A percentile compares a stretch with the other conserved stretches of the same genome.
phyloP scores from a whole-genome alignment of 1,284 basidiomycete species.

The Marasmius oreades region DNA sequence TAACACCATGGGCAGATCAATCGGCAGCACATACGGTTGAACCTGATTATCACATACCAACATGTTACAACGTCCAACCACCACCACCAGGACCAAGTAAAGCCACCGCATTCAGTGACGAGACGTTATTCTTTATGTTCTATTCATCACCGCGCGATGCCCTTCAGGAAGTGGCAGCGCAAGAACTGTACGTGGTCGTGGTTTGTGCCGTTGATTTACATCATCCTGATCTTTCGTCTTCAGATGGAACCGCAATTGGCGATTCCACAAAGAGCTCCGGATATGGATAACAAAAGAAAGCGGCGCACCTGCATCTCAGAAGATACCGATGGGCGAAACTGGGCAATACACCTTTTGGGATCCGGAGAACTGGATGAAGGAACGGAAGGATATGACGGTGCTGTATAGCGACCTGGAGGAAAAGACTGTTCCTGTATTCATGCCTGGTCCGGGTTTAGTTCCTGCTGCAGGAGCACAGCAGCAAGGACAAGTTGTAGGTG shows the following conservation, averaged over 20 bases:
- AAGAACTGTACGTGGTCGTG: conserved; percentile 76
- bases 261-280: conserved; percentile 94
- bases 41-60: conserved; percentile 89
- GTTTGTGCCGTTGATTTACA: background rate
- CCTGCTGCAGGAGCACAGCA: conserved; percentile 29
- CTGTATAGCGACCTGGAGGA: conserved; percentile 86
- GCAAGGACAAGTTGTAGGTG: conserved; percentile 22
- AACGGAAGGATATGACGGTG: conserved; percentile 84
- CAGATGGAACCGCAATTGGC: conserved; percentile 95
- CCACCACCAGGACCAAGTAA: conserved; percentile 87
- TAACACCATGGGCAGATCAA: conserved; percentile 95
- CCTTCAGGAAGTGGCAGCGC: conserved; percentile 92
- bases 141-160: conserved; percentile 93
- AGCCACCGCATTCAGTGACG: conserved; percentile 89
- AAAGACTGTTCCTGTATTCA: conserved; percentile 66
- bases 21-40: conserved; percentile 81
- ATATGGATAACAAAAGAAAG: conserved; percentile 96
- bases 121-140: conserved; percentile 99
- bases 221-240: background rate
- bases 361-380: conserved; percentile 84
- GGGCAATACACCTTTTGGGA: conserved; percentile 94
- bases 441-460: conserved; percentile 49
- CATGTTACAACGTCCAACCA: conserved; percentile 85
- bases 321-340: conserved; percentile 86
- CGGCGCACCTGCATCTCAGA: conserved; percentile 78